phyloP scores from a whole-genome alignment of 1,139 yeast genomes.

The Taiozyma sp. region DNA sequence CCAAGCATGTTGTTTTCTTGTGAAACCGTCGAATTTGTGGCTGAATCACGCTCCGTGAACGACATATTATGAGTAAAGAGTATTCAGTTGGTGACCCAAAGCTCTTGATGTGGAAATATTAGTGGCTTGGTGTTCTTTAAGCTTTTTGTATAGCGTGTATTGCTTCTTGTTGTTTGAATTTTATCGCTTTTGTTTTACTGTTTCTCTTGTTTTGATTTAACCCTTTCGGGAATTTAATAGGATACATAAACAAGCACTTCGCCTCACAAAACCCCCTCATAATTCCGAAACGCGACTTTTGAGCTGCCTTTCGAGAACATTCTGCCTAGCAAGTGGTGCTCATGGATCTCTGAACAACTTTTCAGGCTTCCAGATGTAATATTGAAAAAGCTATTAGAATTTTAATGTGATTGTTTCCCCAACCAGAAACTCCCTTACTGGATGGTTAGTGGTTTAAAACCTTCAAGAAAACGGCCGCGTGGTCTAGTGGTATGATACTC shows the following conservation, averaged over 20 bases:
- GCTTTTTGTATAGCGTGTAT: neutral
- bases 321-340: too few relatives aligned
- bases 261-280: too few relatives aligned
- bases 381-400: too few relatives aligned
- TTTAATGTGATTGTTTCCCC: too few relatives aligned
- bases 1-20: neutral
- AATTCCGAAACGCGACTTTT: too few relatives aligned
- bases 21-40: neutral
- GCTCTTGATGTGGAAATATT: neutral
- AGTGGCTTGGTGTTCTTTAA: neutral
- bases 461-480: conserved; percentile 18
- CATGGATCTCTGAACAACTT: neutral
- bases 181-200: neutral
- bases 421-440: neutral
- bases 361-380: too few relatives aligned
- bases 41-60: neutral
- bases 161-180: neutral
- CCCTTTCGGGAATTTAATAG: conserved; percentile 6
- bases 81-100: neutral
- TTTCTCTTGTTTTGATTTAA: conserved; percentile 10
- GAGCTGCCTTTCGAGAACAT: too few relatives aligned
- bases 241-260: neutral
- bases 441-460: neutral
- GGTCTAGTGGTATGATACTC: conserved; percentile 28
- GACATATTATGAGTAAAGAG: neutral